phyloP scores from a whole-genome alignment of 2,329 filamentous ascomycete species.

The Pseudogymnoascus sp. region DNA sequence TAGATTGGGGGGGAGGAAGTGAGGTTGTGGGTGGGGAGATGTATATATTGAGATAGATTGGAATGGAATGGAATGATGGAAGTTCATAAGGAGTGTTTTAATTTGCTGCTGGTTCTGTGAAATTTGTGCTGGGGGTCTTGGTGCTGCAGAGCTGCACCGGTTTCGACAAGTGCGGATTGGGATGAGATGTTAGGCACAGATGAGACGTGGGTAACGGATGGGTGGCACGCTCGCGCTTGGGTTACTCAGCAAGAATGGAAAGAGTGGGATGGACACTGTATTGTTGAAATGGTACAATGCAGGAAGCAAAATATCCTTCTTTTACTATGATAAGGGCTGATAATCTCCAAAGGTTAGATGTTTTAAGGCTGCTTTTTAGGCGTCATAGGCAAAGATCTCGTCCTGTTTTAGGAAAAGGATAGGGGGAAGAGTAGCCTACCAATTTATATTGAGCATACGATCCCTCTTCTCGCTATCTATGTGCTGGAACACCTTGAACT shows the following conservation, averaged over 20 bases:
- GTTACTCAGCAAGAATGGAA: not conserved
- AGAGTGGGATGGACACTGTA: not conserved
- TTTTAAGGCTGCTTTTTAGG: not conserved
- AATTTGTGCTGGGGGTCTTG: not conserved
- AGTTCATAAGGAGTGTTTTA: not conserved
- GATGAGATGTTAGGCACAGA: not conserved
- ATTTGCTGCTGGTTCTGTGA: not conserved
- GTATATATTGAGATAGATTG: conserved; percentile 22
- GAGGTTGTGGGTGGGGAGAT: conserved; percentile 10
- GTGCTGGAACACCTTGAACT: no score
- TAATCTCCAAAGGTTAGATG: not conserved
- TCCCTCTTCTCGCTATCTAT: no score
- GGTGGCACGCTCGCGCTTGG: not conserved
- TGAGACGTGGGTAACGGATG: not conserved
- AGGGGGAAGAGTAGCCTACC: no score
- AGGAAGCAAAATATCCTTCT: not conserved
- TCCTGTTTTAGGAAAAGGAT: no score
- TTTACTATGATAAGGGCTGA: no score
- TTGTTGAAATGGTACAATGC: no score
- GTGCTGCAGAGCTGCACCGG: not conserved
- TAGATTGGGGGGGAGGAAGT: conserved; percentile 9
- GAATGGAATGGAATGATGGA: not conserved
- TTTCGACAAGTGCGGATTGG: not conserved
- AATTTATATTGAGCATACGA: no score
- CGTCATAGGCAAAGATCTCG: no score